Evolutionary conservation across 345 rosid species (phyloP).

Genomic region (Dovyalis caffra): DNA sequence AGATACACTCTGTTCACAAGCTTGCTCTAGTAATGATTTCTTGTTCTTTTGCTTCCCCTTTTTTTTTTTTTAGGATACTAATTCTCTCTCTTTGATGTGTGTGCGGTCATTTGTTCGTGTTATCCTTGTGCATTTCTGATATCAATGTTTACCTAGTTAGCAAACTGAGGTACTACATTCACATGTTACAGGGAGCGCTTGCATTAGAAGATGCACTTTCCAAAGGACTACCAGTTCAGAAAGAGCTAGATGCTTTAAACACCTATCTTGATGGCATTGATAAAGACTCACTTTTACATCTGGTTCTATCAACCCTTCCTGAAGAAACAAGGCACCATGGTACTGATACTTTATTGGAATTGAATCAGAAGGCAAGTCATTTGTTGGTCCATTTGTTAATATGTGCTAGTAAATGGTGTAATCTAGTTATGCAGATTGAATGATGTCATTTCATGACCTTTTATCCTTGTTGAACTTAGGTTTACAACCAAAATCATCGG

Average conservation of each 20-base stretch:
- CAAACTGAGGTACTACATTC: constrained; percentile 22
- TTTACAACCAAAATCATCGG: neutral
- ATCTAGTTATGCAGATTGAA: neutral
- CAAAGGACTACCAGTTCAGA: constrained; percentile 78
- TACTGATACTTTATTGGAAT: constrained; percentile 62
- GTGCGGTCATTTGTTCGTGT: too few relatives aligned
- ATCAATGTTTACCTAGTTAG: neutral
- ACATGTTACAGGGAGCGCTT: constrained; percentile 64
- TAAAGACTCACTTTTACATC: constrained; percentile 65
- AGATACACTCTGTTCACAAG: constrained; percentile 89
- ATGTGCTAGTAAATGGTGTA: neutral
- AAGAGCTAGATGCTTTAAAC: constrained; percentile 67
- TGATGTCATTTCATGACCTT: neutral
- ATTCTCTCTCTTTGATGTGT: neutral
- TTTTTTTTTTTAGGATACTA: neutral
- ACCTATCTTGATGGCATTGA: constrained; percentile 62
- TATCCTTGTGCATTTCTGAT: neutral
- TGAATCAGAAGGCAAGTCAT: constrained; percentile 70
- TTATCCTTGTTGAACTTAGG: neutral
- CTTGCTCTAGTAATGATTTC: constrained; percentile 70
- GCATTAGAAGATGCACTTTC: constrained; percentile 90
- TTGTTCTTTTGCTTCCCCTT: constrained; percentile 6
- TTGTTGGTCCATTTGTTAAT: neutral
- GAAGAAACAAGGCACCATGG: constrained; percentile 77
- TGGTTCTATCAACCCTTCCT: constrained; percentile 86